Percentiles rank a stretch among this genome's conserved stretches.
Evolutionary conservation across 768 basidiomycete genomes (phyloP).

Genomic region (Hygrophorus pudorinus): DNA sequence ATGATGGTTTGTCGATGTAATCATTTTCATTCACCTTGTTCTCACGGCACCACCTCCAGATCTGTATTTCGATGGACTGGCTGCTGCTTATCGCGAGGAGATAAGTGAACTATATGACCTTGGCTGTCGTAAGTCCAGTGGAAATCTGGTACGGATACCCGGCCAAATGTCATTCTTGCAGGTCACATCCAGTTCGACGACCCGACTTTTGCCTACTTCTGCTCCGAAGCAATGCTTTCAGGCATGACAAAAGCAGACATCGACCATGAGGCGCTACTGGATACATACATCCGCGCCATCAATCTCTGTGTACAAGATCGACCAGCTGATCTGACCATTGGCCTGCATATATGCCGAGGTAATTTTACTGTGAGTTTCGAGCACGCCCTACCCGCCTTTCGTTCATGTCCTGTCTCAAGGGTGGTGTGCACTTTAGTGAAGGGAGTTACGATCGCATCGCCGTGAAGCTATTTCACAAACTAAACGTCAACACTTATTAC

Average conservation of each 20-base stretch:
- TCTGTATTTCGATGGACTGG: constrained; percentile 41
- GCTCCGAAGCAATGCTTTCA: constrained; percentile 41
- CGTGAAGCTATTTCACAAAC: constrained; percentile 42
- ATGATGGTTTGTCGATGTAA: constrained; percentile 34
- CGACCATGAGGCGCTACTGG: constrained; percentile 56
- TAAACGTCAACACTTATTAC: constrained; percentile 50
- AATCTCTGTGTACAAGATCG: constrained; percentile 43
- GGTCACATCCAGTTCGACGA: constrained; percentile 46
- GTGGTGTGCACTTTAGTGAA: constrained; percentile 46
- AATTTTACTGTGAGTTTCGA: constrained; percentile 36
- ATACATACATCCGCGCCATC: constrained; percentile 61
- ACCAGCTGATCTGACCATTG: constrained; percentile 43
- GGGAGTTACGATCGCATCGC: constrained; percentile 51
- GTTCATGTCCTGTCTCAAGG: constrained; percentile 9
- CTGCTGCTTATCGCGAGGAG: constrained; percentile 37
- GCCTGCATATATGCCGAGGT: constrained; percentile 54
- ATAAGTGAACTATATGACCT: constrained; percentile 37
- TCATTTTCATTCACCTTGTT: neutral
- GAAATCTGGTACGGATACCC: neutral
- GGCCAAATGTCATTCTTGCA: constrained; percentile 9
- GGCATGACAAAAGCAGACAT: constrained; percentile 49
- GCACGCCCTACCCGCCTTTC: neutral
- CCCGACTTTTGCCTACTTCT: constrained; percentile 55
- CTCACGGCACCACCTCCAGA: constrained; percentile 21
- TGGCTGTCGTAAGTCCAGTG: constrained; percentile 41